phyloP scores from a whole-genome alignment of 148 eudicot genomes.

The Fagopyrum homotropicum region DNA sequence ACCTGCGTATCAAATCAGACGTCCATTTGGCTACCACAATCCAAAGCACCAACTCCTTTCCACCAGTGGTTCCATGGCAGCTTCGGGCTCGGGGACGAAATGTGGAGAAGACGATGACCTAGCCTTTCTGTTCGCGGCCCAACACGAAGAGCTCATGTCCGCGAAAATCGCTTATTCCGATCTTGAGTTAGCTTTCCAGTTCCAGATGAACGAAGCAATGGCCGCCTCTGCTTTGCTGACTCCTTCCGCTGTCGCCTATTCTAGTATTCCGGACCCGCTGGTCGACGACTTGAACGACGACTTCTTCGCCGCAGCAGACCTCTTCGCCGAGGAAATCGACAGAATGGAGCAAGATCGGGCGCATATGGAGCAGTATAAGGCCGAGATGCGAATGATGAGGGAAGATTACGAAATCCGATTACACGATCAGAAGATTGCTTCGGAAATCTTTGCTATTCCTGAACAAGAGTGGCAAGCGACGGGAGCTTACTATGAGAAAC shows the following conservation, averaged over 20 bases:
- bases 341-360: slow-evolving; percentile 25
- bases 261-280: not conserved
- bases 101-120: slow-evolving; percentile 4
- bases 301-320: slow-evolving; percentile 11
- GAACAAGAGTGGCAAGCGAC: slow-evolving; percentile 36
- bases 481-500: slow-evolving; percentile 25
- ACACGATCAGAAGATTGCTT: slow-evolving; percentile 47
- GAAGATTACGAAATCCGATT: slow-evolving; percentile 31
- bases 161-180: slow-evolving; percentile 18
- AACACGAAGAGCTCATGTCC: slow-evolving; percentile 11
- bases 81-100: not conserved
- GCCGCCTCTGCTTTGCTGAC: slow-evolving; percentile 13
- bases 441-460: slow-evolving; percentile 25
- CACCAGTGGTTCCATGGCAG: not conserved
- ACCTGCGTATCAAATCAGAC: too few relatives aligned
- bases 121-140: not conserved
- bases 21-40: too few relatives aligned
- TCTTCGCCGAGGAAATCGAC: slow-evolving; percentile 30
- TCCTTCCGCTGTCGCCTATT: slow-evolving; percentile 15
- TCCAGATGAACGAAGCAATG: slow-evolving; percentile 34
- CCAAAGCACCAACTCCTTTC: too few relatives aligned
- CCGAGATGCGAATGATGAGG: slow-evolving; percentile 17
- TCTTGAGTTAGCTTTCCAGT: slow-evolving; percentile 26
- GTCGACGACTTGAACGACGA: not conserved
- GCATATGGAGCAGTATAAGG: slow-evolving; percentile 22